Percentiles rank a stretch among this genome's conserved stretches.
phyloP scores from a whole-genome alignment of 2,329 filamentous ascomycete genomes.

The Epicoccum nigrum region DNA sequence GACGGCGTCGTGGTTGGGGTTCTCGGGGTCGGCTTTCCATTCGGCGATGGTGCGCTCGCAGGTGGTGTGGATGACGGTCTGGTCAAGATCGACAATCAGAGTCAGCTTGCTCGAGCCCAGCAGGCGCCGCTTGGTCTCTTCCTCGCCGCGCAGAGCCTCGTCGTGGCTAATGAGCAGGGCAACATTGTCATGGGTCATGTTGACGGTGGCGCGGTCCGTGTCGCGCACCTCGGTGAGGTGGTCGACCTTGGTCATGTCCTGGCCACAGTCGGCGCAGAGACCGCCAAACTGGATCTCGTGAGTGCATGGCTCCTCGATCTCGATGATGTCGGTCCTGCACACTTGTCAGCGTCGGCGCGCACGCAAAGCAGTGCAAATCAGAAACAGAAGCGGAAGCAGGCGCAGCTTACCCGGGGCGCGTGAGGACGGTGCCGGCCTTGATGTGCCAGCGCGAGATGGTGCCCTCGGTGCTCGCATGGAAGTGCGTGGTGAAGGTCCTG shows the following conservation, averaged over 20 bases:
- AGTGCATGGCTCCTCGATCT: slow-evolving; percentile 87
- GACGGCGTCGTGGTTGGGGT: slow-evolving; percentile 89
- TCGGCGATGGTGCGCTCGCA: slow-evolving; percentile 96
- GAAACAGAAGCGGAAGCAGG: not conserved
- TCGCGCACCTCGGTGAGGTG: slow-evolving; percentile 83
- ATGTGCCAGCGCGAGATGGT: slow-evolving; percentile 79
- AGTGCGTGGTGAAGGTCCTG: slow-evolving; percentile 76
- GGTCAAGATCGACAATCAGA: slow-evolving; percentile 94
- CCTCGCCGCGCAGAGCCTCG: slow-evolving; percentile 81
- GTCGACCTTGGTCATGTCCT: slow-evolving; percentile 90
- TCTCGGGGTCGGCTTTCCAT: slow-evolving; percentile 87
- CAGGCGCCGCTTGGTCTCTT: slow-evolving; percentile 83
- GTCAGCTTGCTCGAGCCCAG: slow-evolving; percentile 83
- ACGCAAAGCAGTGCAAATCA: not conserved
- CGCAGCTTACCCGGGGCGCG: slow-evolving; percentile 49
- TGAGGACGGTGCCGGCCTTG: slow-evolving; percentile 66
- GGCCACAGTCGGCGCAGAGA: slow-evolving; percentile 89
- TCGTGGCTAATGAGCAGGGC: slow-evolving; percentile 81
- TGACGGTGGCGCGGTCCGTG: slow-evolving; percentile 86
- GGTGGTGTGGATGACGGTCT: slow-evolving; percentile 97
- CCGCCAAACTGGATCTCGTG: slow-evolving; percentile 92
- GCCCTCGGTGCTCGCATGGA: slow-evolving; percentile 84
- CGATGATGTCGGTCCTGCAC: slow-evolving; percentile 65
- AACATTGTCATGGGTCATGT: slow-evolving; percentile 92
- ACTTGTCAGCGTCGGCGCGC: slow-evolving; percentile 8